phyloP scores from a whole-genome alignment of 2,329 filamentous ascomycete species.

The Paracoccidioides lutzii region DNA sequence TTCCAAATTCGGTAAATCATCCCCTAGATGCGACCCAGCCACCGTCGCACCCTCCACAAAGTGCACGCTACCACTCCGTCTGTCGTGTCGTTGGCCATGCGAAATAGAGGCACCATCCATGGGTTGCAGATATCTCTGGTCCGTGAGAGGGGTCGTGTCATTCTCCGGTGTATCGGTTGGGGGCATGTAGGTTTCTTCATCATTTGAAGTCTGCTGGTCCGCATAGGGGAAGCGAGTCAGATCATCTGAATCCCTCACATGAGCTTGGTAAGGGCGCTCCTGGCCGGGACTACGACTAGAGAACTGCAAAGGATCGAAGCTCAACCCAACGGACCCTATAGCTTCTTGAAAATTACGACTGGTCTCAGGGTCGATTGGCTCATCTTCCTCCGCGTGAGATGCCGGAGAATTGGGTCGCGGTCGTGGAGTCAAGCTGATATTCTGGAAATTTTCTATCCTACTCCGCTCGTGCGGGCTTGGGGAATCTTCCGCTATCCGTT shows the following conservation, averaged over 20 bases:
- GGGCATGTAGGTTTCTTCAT: conserved; percentile 43
- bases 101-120: conserved; percentile 39
- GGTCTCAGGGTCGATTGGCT: conserved; percentile 16
- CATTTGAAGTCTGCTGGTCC: conserved; percentile 23
- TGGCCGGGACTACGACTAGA: neutral
- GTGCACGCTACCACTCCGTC: conserved; percentile 41
- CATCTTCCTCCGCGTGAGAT: neutral
- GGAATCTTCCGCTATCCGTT: conserved; percentile 41
- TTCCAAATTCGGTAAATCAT: conserved; percentile 50
- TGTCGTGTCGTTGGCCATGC: conserved; percentile 34
- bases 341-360: conserved; percentile 30
- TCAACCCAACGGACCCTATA: conserved; percentile 31
- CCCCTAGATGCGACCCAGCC: conserved; percentile 41
- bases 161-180: conserved; percentile 40
- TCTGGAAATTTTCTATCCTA: conserved; percentile 9
- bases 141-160: conserved; percentile 48
- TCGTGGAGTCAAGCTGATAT: conserved; percentile 12
- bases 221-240: conserved; percentile 6
- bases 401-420: conserved; percentile 11
- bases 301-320: conserved; percentile 19
- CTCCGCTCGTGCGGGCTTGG: conserved; percentile 30
- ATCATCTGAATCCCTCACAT: conserved; percentile 3
- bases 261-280: neutral
- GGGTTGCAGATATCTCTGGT: conserved; percentile 42
- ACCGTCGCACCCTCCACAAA: conserved; percentile 32